A percentile compares a stretch with the other conserved stretches of the same genome.
These are phyloP conservation scores for Diaporthe humulicola DNA, from an alignment of 2,329 filamentous ascomycete genomes.

Conservation along the genomic window DNA sequence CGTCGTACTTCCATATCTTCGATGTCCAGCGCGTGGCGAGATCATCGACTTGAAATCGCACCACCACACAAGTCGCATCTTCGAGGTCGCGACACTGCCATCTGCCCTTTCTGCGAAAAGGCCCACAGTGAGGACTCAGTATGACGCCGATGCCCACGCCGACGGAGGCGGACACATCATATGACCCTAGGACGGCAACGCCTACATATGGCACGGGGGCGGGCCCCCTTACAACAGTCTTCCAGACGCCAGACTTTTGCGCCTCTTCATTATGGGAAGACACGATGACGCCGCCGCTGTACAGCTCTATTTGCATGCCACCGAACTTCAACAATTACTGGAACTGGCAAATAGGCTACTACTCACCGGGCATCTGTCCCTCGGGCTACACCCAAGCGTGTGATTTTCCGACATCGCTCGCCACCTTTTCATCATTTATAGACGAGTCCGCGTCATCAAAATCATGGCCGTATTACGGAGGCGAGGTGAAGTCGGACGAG, in stretches of 20 bases:
- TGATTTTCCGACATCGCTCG: conserved; percentile 24
- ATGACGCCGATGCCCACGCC: conserved; percentile 19
- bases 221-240: conserved; percentile 30
- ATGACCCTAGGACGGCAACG: conserved; percentile 4
- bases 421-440: not conserved
- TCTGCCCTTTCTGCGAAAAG: not conserved
- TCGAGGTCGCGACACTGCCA: not conserved
- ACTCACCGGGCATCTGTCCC: conserved; percentile 42
- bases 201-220: conserved; percentile 15
- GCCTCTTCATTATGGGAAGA: conserved; percentile 4
- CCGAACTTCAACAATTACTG: conserved; percentile 26
- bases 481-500: not conserved
- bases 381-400: conserved; percentile 24
- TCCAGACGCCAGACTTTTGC: conserved; percentile 31
- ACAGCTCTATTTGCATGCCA: conserved; percentile 32
- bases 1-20: not conserved
- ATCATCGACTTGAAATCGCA: not conserved
- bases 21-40: conserved; percentile 5
- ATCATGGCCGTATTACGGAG: conserved; percentile 21
- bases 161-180: not conserved
- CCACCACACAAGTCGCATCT: conserved; percentile 1
- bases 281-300: conserved; percentile 16
- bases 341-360: conserved; percentile 39
- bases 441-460: not conserved
- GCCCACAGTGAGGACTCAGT: not conserved